These are phyloP conservation scores for Pontederia crassipes DNA, from an alignment of 176 grass and related monocot species.

Conservation along the genomic window DNA sequence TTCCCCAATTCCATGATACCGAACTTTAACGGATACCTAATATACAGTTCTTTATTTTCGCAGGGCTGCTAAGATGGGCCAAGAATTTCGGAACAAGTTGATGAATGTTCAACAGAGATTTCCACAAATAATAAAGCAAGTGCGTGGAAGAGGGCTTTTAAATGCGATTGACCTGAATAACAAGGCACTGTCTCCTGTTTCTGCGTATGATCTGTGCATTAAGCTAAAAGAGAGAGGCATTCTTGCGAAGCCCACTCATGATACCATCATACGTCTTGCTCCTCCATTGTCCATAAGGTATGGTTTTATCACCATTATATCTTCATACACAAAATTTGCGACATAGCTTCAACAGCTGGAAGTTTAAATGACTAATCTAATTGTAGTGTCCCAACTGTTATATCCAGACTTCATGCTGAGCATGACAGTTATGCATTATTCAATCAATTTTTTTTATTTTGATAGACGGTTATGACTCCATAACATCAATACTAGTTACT, in stretches of 20 bases:
- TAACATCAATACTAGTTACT: no score
- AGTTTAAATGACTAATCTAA: background rate
- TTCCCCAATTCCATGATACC: no score
- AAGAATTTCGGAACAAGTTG: slow-evolving; percentile 67
- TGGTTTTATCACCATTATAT: background rate
- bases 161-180: slow-evolving; percentile 82
- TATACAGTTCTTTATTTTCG: background rate
- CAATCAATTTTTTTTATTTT: no score
- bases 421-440: no score
- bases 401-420: background rate
- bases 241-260: slow-evolving; percentile 91
- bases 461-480: no score
- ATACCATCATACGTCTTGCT: slow-evolving; percentile 78
- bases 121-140: slow-evolving; percentile 67
- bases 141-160: slow-evolving; percentile 76
- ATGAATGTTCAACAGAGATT: slow-evolving; percentile 49
- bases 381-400: background rate
- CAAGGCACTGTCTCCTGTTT: slow-evolving; percentile 49
- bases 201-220: slow-evolving; percentile 90
- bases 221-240: slow-evolving; percentile 93
- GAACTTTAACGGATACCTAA: no score
- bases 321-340: background rate
- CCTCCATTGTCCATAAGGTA: slow-evolving; percentile 81
- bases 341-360: background rate
- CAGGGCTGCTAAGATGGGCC: slow-evolving; percentile 62